Evolutionary conservation across 768 basidiomycete genomes (phyloP).

Genomic region (Boletus eberwhitei): DNA sequence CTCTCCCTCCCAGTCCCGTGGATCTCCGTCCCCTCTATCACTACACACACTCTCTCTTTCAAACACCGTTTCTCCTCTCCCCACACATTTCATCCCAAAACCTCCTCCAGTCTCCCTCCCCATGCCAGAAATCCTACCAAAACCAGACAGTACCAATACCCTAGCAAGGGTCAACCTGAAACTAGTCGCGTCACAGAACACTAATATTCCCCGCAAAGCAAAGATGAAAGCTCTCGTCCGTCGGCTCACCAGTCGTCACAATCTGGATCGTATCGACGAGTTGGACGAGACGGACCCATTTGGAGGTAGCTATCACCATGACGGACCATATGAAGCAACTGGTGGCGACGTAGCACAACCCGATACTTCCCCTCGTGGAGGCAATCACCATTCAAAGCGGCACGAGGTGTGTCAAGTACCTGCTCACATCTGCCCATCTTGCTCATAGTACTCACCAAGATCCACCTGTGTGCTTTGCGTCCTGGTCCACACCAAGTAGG

Average conservation of each 20-base stretch:
- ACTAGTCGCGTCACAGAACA: background rate
- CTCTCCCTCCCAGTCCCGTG: background rate
- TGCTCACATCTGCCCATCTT: background rate
- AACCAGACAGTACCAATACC: background rate
- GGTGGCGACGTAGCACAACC: conserved; percentile 21
- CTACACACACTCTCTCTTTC: background rate
- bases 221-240: conserved; percentile 29
- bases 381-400: conserved; percentile 3
- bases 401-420: conserved; percentile 22
- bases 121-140: background rate
- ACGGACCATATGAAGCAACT: conserved; percentile 72
- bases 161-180: background rate
- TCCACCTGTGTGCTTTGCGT: conserved; percentile 4
- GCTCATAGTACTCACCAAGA: conserved; percentile 17
- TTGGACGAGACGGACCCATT: conserved; percentile 73
- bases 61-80: background rate
- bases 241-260: conserved; percentile 23
- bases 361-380: background rate
- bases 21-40: conserved; percentile 1
- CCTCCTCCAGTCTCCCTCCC: background rate
- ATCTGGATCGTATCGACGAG: conserved; percentile 72
- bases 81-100: background rate
- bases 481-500: conserved; percentile 19
- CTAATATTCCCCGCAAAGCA: conserved; percentile 10
- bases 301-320: conserved; percentile 62